Conservation (phyloP, 805 yeast species). For the Yarrowia sp. region DNA sequence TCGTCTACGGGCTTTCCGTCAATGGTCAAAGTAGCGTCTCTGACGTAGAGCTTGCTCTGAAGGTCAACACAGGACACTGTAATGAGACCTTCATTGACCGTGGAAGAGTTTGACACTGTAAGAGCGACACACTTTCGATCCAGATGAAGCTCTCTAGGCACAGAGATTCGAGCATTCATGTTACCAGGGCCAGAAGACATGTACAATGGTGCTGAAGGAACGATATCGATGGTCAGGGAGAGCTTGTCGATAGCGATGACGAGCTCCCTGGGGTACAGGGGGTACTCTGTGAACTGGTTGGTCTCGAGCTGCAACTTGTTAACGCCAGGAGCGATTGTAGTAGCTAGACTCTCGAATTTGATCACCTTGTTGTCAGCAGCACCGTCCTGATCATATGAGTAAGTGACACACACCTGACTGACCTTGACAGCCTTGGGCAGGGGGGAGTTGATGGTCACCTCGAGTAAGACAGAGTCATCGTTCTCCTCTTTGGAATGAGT, state of each 20-base stretch:
- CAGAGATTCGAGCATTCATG: conserved; percentile 30
- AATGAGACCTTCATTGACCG: conserved; percentile 33
- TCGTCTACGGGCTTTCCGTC: conserved; percentile 41
- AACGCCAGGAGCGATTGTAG: conserved; percentile 1
- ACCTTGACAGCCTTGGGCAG: conserved; percentile 41
- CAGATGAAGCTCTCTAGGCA: conserved; percentile 20
- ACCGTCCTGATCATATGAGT: conserved; percentile 34
- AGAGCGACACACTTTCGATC: conserved; percentile 26
- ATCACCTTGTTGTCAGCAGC: conserved; percentile 36
- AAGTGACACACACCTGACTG: conserved; percentile 43
- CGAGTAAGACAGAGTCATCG: conserved; percentile 53
- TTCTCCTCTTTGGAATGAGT: conserved; percentile 48
- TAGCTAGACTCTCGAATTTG: conserved; percentile 36
- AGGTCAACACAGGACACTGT: conserved; percentile 35
- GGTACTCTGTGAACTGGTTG: conserved; percentile 33
- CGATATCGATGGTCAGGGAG: conserved; percentile 21
- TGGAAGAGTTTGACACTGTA: conserved; percentile 19
- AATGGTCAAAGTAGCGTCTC: conserved; percentile 43
- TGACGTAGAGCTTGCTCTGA: conserved; percentile 36
- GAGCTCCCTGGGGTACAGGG: conserved; percentile 23
- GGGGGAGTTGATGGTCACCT: conserved; percentile 50
- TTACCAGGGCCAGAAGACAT: conserved; percentile 24
- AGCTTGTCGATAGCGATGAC: conserved; percentile 24
- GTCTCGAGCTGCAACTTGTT: conserved; percentile 41
- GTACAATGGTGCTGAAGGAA: conserved; percentile 21